Percentiles rank a stretch among this genome's conserved stretches.
Evolutionary conservation across 2,329 filamentous ascomycete genomes (phyloP).

Genomic region (Plenodomus lindquistii): DNA sequence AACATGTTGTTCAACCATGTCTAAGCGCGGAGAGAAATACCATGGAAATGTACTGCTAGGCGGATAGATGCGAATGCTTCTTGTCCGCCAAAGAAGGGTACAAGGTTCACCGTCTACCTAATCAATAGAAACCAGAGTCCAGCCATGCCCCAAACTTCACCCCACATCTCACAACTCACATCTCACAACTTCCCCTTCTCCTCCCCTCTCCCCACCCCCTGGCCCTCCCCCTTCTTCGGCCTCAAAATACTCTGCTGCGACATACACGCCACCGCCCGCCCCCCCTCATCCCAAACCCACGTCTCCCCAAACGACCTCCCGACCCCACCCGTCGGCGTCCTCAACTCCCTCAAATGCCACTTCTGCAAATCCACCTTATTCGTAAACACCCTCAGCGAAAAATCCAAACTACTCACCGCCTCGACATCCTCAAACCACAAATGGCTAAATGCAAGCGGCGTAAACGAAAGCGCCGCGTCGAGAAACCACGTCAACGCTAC

Average conservation of each 20-base stretch:
- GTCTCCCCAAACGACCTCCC: slow-evolving; percentile 53
- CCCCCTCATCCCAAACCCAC: slow-evolving; percentile 51
- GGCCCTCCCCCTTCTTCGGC: slow-evolving; percentile 14
- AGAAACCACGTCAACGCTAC: slow-evolving; percentile 50
- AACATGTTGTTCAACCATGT: no score
- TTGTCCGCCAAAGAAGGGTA: no score
- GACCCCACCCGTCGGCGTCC: slow-evolving; percentile 42
- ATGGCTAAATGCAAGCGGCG: slow-evolving; percentile 50
- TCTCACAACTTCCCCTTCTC: slow-evolving; percentile 19
- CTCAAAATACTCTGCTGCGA: slow-evolving; percentile 52
- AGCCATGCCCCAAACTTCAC: no score
- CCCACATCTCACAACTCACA: no score
- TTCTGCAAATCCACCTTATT: slow-evolving; percentile 43
- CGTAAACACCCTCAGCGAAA: slow-evolving; percentile 52
- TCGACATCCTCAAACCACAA: slow-evolving; percentile 50
- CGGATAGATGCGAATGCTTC: no score
- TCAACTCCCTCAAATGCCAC: slow-evolving; percentile 53
- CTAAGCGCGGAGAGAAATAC: no score
- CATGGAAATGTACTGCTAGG: no score
- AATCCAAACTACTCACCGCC: slow-evolving; percentile 56
- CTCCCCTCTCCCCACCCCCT: slow-evolving; percentile 22
- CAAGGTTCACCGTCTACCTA: no score
- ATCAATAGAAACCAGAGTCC: no score
- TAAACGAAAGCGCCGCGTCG: slow-evolving; percentile 51
- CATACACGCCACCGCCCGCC: slow-evolving; percentile 53